Conservation (phyloP, 306 rosid genomes). For the Pterocarpus santalinus region DNA sequence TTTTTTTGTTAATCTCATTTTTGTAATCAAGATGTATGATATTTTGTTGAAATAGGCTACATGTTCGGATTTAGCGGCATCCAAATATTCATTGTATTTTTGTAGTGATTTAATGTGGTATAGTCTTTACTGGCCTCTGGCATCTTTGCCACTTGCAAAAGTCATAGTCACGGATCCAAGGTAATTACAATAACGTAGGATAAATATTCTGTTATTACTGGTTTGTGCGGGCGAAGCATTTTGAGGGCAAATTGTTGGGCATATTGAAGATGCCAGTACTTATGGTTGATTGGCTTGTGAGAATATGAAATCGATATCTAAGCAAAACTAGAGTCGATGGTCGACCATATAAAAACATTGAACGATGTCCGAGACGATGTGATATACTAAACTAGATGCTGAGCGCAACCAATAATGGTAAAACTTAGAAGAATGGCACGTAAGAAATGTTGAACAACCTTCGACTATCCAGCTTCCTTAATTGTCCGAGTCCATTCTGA, state of each 20-base stretch:
- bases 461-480: too few species aligned
- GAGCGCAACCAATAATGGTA: too few species aligned
- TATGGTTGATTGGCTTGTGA: background rate
- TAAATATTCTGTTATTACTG: background rate
- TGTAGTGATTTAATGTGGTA: slow-evolving; percentile 39
- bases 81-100: slow-evolving; percentile 34
- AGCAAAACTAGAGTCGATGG: too few species aligned
- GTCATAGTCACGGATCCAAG: background rate
- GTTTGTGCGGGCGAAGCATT: background rate
- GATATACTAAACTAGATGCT: too few species aligned
- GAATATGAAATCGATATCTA: too few species aligned
- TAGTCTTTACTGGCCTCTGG: background rate
- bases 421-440: too few species aligned
- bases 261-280: background rate
- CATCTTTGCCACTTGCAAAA: background rate
- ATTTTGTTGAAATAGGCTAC: slow-evolving; percentile 39
- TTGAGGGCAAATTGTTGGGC: slow-evolving; percentile 12
- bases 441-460: too few species aligned
- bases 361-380: too few species aligned
- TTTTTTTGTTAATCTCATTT: background rate
- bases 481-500: too few species aligned
- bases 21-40: slow-evolving; percentile 24
- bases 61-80: slow-evolving; percentile 11
- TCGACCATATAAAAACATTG: too few species aligned
- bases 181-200: background rate